Conservation (phyloP, 2,329 filamentous ascomycete genomes). For the Colletotrichum sp. region DNA sequence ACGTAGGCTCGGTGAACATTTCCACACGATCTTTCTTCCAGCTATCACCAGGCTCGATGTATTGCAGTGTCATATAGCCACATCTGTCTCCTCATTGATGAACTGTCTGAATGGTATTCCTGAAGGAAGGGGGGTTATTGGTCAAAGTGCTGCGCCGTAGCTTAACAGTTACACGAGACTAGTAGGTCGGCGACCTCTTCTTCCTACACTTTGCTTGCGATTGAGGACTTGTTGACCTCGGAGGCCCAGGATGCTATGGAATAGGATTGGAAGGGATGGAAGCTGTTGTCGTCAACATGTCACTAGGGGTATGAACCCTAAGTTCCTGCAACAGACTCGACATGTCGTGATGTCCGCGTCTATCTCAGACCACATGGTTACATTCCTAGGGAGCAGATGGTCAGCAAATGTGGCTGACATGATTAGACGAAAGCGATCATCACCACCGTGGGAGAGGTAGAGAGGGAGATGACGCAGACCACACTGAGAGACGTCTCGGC, state of each 20-base stretch:
- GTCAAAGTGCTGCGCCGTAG: neutral
- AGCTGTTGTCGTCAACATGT: neutral
- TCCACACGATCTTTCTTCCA: rapidly evolving
- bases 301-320: neutral
- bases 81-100: neutral
- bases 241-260: neutral
- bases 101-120: neutral
- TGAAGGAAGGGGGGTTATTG: neutral
- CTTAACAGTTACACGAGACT: neutral
- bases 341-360: neutral
- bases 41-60: neutral
- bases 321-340: neutral
- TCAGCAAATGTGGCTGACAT: neutral
- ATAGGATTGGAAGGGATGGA: neutral
- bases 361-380: neutral
- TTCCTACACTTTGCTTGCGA: neutral
- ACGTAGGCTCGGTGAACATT: neutral
- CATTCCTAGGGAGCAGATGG: neutral
- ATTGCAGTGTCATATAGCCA: neutral
- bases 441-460: neutral
- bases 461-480: neutral
- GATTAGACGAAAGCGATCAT: neutral
- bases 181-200: neutral
- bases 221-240: neutral
- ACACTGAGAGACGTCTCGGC: neutral